A percentile compares a stretch with the other conserved stretches of the same genome.
phyloP scores from a whole-genome alignment of 306 rosid genomes.

The Fragaria iinumae region DNA sequence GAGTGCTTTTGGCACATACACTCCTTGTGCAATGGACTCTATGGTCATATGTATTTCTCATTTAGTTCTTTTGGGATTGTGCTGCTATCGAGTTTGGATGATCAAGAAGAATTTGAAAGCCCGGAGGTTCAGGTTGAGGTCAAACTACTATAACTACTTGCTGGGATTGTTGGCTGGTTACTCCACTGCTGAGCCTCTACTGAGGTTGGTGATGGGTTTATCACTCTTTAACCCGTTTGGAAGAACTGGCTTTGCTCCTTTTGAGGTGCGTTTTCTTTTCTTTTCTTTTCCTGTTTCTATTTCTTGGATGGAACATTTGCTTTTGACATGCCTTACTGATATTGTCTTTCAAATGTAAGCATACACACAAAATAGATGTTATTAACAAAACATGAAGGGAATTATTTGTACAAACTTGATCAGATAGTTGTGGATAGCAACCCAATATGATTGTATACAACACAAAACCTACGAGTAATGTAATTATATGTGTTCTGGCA shows the following conservation, averaged over 20 bases:
- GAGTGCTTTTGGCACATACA: slow-evolving; percentile 74
- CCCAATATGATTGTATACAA: background rate
- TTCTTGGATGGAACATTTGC: background rate
- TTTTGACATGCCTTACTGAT: background rate
- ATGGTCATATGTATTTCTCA: slow-evolving; percentile 62
- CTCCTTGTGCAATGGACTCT: slow-evolving; percentile 80
- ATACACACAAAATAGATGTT: background rate
- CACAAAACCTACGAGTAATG: background rate
- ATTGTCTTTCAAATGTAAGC: background rate
- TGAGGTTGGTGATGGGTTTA: slow-evolving; percentile 50
- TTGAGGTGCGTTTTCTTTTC: slow-evolving; percentile 66
- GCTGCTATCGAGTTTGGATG: slow-evolving; percentile 67
- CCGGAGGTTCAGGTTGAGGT: slow-evolving; percentile 53
- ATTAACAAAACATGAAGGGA: background rate
- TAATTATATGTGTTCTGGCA: slow-evolving; percentile 28
- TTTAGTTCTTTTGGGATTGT: slow-evolving; percentile 60
- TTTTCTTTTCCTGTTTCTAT: background rate
- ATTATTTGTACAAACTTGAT: background rate
- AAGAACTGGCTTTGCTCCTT: slow-evolving; percentile 55
- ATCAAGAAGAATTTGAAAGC: slow-evolving; percentile 43
- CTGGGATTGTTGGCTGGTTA: slow-evolving; percentile 52
- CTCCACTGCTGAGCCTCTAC: slow-evolving; percentile 59
- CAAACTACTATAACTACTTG: slow-evolving; percentile 56
- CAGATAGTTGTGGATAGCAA: background rate
- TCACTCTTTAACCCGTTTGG: slow-evolving; percentile 53